Evolutionary conservation across 768 basidiomycete genomes (phyloP), one percentile per base, ranked within the genome.

Genomic region (Pleurotus platypus): DNA sequence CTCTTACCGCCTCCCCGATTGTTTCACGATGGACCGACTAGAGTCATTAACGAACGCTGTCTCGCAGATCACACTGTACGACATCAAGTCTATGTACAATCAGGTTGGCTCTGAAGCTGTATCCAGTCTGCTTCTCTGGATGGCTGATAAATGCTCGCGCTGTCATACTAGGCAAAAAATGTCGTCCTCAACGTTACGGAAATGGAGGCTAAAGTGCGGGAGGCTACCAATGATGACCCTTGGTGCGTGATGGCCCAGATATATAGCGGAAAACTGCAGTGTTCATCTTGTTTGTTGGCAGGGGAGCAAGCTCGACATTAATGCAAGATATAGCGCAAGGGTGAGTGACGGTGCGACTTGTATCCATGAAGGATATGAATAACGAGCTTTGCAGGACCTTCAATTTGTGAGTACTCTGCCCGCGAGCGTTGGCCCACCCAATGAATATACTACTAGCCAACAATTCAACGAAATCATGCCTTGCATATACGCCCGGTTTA

Each of bases 391-490:
- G 12, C 61, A 97, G 95, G 62, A 98, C 96, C n/a, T 95, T 96
- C 71, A 96, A 94, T 67, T 98, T 95, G 95, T 97, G 69, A 72
- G 90, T 73, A 6, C 20, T 20, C 12, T 13, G 49, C 42, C 15
- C 57, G 8, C 49, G 38, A 35, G 47, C 38, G 62, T 65, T 35
- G 8, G 30, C 5, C 42, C 24, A 53, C n/a, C 51, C 40, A 42
- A 48, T 38, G 55, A 54, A 16, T 47, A 30, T 15, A 40, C 2
- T 68, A 40, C 2, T 68, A 97, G 94, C 74, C 93, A 95, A 80
- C 85, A 94, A 61, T 99, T 99, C 74, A 99, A 98, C 72, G 96
- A 99, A 76, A 94, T 98, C 68, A 98, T 99, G 94, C 96, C 97
- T 3, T 86, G 85, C 66, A 97, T 98, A 63, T 98, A 97, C 71